Conservation (phyloP, 768 basidiomycete species). For the Rhizopogon salebrosus region DNA sequence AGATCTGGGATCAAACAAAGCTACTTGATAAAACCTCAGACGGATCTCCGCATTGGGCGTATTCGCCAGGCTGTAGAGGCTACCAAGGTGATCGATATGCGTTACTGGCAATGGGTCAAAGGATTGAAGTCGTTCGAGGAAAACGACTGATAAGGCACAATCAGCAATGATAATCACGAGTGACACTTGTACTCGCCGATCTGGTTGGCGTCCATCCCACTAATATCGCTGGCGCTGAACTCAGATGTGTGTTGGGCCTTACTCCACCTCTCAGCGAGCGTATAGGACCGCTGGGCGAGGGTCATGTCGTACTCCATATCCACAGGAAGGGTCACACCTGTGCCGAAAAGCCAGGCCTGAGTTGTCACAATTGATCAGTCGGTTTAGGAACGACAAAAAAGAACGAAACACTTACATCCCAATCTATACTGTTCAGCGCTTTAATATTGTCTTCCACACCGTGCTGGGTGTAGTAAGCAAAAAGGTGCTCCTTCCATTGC, state of each 20-base stretch:
- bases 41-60: conserved; percentile 75
- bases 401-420: conserved; percentile 52
- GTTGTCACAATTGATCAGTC: not conserved
- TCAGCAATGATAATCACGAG: not conserved
- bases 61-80: conserved; percentile 37
- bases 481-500: conserved; percentile 80
- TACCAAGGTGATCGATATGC: conserved; percentile 57
- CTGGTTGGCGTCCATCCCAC: conserved; percentile 68
- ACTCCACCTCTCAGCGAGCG: conserved; percentile 73
- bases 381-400: not conserved
- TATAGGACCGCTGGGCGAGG: conserved; percentile 65
- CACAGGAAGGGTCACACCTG: conserved; percentile 68
- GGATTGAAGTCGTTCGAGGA: conserved; percentile 76
- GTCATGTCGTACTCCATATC: conserved; percentile 71
- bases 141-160: conserved; percentile 50
- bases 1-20: conserved; percentile 45
- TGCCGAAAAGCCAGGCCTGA: conserved; percentile 80
- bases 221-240: conserved; percentile 59
- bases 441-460: conserved; percentile 58
- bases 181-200: conserved; percentile 43
- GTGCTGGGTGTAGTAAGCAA: conserved; percentile 57
- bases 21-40: conserved; percentile 71
- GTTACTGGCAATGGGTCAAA: conserved; percentile 52
- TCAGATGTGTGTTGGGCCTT: conserved; percentile 34
- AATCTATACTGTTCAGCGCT: conserved; percentile 65